phyloP scores from a whole-genome alignment of 2,329 filamentous ascomycete genomes.

The Fusarium nurragi region DNA sequence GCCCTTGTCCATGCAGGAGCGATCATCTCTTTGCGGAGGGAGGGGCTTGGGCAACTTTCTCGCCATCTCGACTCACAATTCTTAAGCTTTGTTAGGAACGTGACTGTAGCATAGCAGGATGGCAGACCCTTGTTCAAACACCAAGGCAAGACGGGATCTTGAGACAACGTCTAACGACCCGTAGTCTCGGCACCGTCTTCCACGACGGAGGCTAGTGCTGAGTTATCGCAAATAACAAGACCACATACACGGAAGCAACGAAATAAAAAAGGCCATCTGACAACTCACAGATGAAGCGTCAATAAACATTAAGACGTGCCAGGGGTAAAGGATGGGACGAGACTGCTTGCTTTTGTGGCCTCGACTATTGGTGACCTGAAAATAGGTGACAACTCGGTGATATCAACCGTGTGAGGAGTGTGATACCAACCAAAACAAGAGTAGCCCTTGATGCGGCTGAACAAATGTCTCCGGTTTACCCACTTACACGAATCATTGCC shows the following conservation, averaged over 20 bases:
- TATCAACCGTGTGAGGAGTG: too few species aligned
- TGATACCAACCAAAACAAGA: too few species aligned
- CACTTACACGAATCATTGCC: neutral
- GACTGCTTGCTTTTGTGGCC: slow-evolving; percentile 21
- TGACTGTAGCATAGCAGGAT: neutral
- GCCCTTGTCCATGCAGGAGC: neutral
- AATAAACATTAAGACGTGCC: slow-evolving; percentile 3
- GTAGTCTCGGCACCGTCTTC: slow-evolving; percentile 13
- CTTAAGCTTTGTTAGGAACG: neutral
- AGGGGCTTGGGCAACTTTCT: neutral
- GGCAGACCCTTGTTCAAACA: slow-evolving; percentile 1
- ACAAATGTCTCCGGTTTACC: neutral
- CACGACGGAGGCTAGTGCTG: slow-evolving; percentile 11
- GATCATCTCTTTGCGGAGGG: neutral
- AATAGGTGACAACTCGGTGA: neutral
- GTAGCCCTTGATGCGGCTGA: neutral
- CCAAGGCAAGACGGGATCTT: neutral
- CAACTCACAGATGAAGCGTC: neutral
- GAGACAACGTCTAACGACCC: slow-evolving; percentile 1
- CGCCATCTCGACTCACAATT: neutral
- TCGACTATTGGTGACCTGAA: slow-evolving; percentile 4
- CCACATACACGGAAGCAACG: slow-evolving; percentile 6
- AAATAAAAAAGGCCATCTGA: slow-evolving; percentile 1
- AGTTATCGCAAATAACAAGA: neutral
- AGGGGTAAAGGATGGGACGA: slow-evolving; percentile 3